These are phyloP conservation scores for Carpinus viminea DNA, from an alignment of 306 rosid genomes.

Conservation along the genomic window DNA sequence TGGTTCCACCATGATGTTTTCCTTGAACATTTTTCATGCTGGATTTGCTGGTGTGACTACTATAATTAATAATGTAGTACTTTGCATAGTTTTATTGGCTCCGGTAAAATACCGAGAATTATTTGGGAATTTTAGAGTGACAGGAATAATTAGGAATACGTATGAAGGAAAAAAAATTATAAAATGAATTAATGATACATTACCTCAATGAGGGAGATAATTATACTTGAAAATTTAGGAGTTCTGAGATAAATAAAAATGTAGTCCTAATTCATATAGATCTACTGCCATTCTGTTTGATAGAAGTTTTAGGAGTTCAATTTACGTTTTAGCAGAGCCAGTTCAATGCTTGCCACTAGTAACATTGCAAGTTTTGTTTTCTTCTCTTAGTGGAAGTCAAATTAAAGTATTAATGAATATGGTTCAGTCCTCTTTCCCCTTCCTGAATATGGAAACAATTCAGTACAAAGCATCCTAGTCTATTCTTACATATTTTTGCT, in stretches of 20 bases:
- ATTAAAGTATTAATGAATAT: neutral
- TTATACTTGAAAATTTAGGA: neutral
- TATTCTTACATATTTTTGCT: conserved; percentile 14
- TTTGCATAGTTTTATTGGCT: neutral
- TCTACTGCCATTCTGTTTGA: neutral
- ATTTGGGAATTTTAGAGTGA: neutral
- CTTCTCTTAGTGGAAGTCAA: conserved; percentile 16
- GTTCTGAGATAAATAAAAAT: neutral
- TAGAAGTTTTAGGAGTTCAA: neutral
- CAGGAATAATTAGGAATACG: neutral
- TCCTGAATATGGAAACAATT: neutral
- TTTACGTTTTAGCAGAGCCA: neutral
- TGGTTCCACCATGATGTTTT: neutral
- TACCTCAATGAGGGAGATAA: neutral
- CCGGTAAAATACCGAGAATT: neutral
- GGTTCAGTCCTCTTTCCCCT: neutral
- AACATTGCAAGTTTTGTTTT: conserved; percentile 14
- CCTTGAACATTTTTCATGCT: neutral
- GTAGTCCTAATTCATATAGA: neutral
- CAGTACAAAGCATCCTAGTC: neutral
- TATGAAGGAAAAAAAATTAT: neutral
- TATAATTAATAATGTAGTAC: neutral
- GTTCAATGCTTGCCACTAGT: neutral
- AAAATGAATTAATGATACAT: neutral
- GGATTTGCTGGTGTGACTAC: neutral